Evolutionary conservation across 805 yeast genomes (phyloP).

Genomic region (Limtongia smithiae): DNA sequence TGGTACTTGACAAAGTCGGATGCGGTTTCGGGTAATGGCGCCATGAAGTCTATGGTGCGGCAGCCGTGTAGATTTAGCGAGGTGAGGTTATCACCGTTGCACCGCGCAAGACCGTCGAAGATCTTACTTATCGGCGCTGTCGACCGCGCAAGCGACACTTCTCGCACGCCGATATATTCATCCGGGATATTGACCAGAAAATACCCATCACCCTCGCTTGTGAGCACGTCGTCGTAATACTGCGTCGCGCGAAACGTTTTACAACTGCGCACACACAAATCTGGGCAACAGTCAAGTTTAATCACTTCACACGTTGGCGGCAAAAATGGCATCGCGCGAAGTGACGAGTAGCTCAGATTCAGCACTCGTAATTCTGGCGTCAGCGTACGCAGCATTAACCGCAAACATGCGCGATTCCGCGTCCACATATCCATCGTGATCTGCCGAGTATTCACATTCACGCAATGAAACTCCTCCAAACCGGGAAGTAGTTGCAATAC

Average conservation of each 20-base stretch:
- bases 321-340: not conserved
- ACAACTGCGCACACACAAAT: not conserved
- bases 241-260: not conserved
- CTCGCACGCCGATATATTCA: not conserved
- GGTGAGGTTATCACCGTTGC: not conserved
- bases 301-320: conserved; percentile 1
- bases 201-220: conserved; percentile 2
- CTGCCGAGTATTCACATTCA: not conserved
- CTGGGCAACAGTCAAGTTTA: not conserved
- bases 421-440: not conserved
- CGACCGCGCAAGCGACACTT: not conserved
- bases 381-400: not conserved
- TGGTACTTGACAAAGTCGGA: not conserved
- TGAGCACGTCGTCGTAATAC: conserved; percentile 1
- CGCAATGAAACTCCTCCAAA: not conserved
- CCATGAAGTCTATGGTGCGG: not conserved
- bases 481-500: not conserved
- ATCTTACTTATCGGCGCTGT: not conserved
- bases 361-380: not conserved
- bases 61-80: conserved; percentile 1
- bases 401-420: not conserved
- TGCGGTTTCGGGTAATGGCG: not conserved
- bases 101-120: not conserved
- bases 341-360: not conserved
- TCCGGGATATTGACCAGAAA: not conserved